A percentile compares a stretch with the other conserved stretches of the same genome.
Evolutionary conservation across 164 flowering plant species (phyloP).

Genomic region (Liriodendron chinense): DNA sequence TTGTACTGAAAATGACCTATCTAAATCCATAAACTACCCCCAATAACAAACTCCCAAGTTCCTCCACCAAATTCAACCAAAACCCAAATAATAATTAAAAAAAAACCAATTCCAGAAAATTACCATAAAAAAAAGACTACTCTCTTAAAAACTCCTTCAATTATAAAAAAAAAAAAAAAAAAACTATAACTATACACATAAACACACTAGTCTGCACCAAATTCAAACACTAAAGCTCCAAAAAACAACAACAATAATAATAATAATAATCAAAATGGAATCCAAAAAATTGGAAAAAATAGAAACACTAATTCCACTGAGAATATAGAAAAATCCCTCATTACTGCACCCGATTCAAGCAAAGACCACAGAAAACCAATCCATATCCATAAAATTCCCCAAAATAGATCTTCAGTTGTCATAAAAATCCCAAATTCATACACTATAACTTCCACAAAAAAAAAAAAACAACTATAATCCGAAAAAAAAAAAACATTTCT

Average conservation of each 20-base stretch:
- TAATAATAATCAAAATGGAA: not conserved
- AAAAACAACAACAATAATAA: not conserved
- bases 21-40: not conserved
- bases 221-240: not conserved
- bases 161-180: too few relatives aligned
- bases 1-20: not conserved
- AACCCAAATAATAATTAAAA: too few relatives aligned
- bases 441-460: too few relatives aligned
- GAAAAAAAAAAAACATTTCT: not conserved
- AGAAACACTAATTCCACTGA: too few relatives aligned
- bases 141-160: too few relatives aligned
- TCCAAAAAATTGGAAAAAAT: too few relatives aligned
- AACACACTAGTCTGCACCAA: not conserved
- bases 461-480: too few relatives aligned
- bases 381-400: too few relatives aligned
- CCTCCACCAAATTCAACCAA: constrained; percentile 1
- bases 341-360: not conserved
- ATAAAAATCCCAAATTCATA: too few relatives aligned
- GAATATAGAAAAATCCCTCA: not conserved
- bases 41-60: not conserved
- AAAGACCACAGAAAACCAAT: not conserved
- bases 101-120: not conserved
- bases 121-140: too few relatives aligned
- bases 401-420: too few relatives aligned
- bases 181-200: too few relatives aligned